These are phyloP conservation scores for Rugonectria rugulosa DNA, from an alignment of 2,329 filamentous ascomycete genomes.

Conservation along the genomic window DNA sequence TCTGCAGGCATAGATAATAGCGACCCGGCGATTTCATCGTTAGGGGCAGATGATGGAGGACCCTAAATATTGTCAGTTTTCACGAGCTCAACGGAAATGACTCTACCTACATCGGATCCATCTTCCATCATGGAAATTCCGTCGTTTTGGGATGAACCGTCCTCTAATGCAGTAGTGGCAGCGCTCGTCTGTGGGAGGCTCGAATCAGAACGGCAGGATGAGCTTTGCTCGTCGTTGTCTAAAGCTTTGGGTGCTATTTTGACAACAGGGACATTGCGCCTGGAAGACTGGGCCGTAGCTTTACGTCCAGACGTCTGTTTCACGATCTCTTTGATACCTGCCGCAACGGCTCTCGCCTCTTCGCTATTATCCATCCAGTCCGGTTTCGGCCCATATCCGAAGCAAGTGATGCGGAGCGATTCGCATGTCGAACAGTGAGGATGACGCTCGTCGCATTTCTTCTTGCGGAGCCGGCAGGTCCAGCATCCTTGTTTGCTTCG, in stretches of 20 bases:
- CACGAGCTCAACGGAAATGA: background rate
- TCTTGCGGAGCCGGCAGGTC: conserved; percentile 14
- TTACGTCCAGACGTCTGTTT: conserved; percentile 4
- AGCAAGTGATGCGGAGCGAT: conserved; percentile 14
- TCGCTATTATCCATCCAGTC: conserved; percentile 10
- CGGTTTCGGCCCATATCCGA: conserved; percentile 13
- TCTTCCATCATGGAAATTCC: background rate
- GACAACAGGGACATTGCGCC: background rate
- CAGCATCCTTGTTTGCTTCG: conserved; percentile 15
- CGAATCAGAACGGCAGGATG: background rate
- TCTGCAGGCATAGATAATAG: background rate
- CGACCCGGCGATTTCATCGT: background rate
- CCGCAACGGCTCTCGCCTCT: background rate
- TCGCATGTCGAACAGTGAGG: conserved; percentile 5
- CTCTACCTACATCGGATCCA: background rate
- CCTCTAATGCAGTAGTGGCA: background rate
- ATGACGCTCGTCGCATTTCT: conserved; percentile 9
- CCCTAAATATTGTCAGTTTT: background rate
- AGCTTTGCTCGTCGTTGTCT: background rate
- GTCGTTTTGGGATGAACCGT: background rate
- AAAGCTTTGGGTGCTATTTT: conserved; percentile 7
- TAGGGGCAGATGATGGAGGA: background rate
- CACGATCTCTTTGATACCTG: background rate
- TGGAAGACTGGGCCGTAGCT: background rate
- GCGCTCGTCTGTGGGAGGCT: background rate